Evolutionary conservation across 2,329 filamentous ascomycete species (phyloP).

Genomic region (Juglanconis juglandina): DNA sequence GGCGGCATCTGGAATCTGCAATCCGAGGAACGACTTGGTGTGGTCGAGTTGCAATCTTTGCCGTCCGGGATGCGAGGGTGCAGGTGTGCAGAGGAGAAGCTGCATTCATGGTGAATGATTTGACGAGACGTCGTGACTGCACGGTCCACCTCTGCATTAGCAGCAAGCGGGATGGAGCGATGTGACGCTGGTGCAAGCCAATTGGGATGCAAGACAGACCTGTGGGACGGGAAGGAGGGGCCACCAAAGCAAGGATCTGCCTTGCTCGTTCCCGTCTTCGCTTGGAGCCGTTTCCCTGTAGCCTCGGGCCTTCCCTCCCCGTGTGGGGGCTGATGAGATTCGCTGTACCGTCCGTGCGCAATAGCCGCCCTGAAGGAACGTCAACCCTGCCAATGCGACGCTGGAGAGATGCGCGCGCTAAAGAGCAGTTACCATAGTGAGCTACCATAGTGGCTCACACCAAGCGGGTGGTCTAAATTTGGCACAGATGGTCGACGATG

Average conservation of each 20-base stretch:
- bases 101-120: constrained; percentile 1
- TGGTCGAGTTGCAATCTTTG: constrained; percentile 6
- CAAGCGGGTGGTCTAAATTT: constrained; percentile 14
- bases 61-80: neutral
- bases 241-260: neutral
- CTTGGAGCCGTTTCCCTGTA: neutral
- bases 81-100: neutral
- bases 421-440: neutral
- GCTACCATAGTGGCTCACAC: neutral
- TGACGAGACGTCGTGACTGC: neutral
- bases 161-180: constrained; percentile 1
- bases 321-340: neutral
- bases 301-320: neutral
- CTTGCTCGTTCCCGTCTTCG: neutral
- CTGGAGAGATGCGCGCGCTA: neutral
- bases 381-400: neutral
- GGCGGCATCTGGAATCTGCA: neutral
- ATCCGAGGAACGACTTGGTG: neutral
- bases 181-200: constrained; percentile 6
- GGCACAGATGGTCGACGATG: neutral
- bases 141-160: constrained; percentile 6
- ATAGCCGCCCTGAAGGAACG: neutral
- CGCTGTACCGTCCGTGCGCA: neutral
- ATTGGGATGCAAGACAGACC: constrained; percentile 5
- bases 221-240: constrained; percentile 13